Conservation (phyloP, 2,329 filamentous ascomycete species). For the Grosmannia serpens region DNA sequence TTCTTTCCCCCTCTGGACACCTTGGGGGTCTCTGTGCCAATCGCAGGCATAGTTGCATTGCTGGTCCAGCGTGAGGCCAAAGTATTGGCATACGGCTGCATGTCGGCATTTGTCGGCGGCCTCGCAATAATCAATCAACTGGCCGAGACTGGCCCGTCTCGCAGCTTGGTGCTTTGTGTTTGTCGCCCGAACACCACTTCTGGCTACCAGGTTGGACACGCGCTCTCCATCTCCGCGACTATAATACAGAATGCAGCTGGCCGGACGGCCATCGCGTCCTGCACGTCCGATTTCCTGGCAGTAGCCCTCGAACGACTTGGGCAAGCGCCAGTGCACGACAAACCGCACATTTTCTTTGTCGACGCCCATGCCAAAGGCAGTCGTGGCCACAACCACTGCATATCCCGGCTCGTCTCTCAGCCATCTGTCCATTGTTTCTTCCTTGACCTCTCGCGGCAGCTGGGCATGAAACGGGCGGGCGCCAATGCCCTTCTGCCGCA, state of each 20-base stretch:
- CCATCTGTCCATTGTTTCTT: constrained; percentile 60
- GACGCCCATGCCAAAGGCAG: constrained; percentile 95
- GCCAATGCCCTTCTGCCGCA: constrained; percentile 58
- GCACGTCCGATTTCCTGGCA: constrained; percentile 75
- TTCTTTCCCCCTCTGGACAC: not conserved
- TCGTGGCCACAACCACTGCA: constrained; percentile 89
- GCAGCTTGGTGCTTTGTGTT: constrained; percentile 23
- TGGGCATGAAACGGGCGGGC: constrained; percentile 65
- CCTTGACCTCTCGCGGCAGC: constrained; percentile 55
- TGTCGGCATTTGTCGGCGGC: constrained; percentile 63
- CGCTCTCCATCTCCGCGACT: no score
- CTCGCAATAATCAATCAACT: constrained; percentile 74
- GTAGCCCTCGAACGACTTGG: constrained; percentile 24
- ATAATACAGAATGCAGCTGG: constrained; percentile 48
- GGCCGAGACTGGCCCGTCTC: constrained; percentile 51
- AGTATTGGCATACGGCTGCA: constrained; percentile 62
- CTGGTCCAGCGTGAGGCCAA: constrained; percentile 50
- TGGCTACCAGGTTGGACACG: constrained; percentile 32
- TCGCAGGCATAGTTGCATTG: constrained; percentile 31
- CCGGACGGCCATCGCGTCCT: constrained; percentile 78
- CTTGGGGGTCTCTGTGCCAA: not conserved
- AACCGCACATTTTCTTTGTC: constrained; percentile 93
- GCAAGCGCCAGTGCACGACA: constrained; percentile 46
- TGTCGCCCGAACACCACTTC: constrained; percentile 28
- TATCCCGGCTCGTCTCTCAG: constrained; percentile 64